Evolutionary conservation across 2,329 filamentous ascomycete genomes (phyloP).

Genomic region (Fusarium coicis): DNA sequence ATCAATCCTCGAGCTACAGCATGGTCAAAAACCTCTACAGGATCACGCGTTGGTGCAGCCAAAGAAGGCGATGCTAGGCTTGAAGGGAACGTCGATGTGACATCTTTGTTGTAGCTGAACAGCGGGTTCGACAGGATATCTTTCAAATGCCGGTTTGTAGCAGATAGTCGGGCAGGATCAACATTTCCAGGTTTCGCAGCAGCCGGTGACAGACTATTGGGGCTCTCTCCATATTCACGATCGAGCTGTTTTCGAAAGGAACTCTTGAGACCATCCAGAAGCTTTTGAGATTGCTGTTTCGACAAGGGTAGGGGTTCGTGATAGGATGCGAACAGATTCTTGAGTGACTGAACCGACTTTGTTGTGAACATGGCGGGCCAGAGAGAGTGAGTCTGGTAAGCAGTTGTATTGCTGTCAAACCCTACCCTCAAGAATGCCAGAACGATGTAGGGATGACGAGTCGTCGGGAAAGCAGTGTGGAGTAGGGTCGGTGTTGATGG

Average conservation of each 20-base stretch:
- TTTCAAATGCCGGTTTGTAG: conserved; percentile 60
- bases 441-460: not conserved
- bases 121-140: conserved; percentile 68
- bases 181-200: conserved; percentile 32
- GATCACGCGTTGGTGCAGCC: conserved; percentile 49
- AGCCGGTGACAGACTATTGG: conserved; percentile 38
- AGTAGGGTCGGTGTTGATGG: conserved; percentile 12
- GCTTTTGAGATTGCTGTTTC: conserved; percentile 61
- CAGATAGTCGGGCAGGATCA: conserved; percentile 50
- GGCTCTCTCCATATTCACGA: conserved; percentile 62
- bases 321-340: conserved; percentile 54
- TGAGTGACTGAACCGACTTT: conserved; percentile 51
- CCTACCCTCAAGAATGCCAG: not conserved
- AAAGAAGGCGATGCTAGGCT: conserved; percentile 13
- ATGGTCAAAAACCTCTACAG: conserved; percentile 66
- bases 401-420: conserved; percentile 23
- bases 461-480: conserved; percentile 6
- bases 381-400: conserved; percentile 48
- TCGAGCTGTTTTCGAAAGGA: conserved; percentile 70
- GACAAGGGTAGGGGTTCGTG: conserved; percentile 65
- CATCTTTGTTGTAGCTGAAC: conserved; percentile 54
- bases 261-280: conserved; percentile 65
- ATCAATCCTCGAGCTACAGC: conserved; percentile 67
- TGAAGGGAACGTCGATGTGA: conserved; percentile 32
- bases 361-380: conserved; percentile 51